Percentiles rank a stretch among this genome's conserved stretches.
phyloP scores from a whole-genome alignment of 768 basidiomycete genomes.

The Amylocystis lapponica region DNA sequence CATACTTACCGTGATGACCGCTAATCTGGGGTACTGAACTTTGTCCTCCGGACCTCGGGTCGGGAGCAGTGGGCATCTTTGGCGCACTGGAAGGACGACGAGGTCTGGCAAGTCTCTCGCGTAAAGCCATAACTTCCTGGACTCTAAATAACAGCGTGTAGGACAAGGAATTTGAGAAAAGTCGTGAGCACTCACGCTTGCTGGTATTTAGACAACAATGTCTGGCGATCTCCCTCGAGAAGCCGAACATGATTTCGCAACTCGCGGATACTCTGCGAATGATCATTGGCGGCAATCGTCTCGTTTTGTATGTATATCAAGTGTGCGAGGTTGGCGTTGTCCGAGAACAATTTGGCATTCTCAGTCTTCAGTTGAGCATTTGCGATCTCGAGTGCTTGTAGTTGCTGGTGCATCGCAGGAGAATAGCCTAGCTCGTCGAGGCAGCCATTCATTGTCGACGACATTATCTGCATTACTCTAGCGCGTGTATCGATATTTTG shows the following conservation, averaged over 20 bases:
- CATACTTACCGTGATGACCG: too few relatives aligned
- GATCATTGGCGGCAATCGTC: conserved; percentile 13
- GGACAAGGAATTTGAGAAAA: neutral
- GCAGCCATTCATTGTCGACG: conserved; percentile 13
- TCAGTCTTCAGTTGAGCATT: conserved; percentile 14
- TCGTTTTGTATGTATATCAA: conserved; percentile 26
- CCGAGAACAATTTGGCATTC: conserved; percentile 31
- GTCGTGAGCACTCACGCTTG: conserved; percentile 6
- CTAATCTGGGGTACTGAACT: too few relatives aligned
- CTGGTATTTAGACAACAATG: conserved; percentile 5
- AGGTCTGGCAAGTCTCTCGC: conserved; percentile 10
- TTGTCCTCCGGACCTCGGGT: too few relatives aligned
- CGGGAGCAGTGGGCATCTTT: too few relatives aligned
- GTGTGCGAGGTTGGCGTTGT: conserved; percentile 31
- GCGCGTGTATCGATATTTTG: too few relatives aligned
- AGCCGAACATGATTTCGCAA: conserved; percentile 23
- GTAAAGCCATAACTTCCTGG: conserved; percentile 8
- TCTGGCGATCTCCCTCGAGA: conserved; percentile 17
- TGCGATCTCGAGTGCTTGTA: conserved; percentile 30
- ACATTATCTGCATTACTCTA: conserved; percentile 10
- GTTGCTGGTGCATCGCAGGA: conserved; percentile 33
- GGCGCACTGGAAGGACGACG: too few relatives aligned
- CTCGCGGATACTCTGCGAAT: conserved; percentile 14
- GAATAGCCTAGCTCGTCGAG: conserved; percentile 32
- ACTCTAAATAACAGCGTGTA: conserved; percentile 2